These are phyloP conservation scores for Pezicula carpinea DNA, from an alignment of 2,329 filamentous ascomycete species.

Conservation along the genomic window DNA sequence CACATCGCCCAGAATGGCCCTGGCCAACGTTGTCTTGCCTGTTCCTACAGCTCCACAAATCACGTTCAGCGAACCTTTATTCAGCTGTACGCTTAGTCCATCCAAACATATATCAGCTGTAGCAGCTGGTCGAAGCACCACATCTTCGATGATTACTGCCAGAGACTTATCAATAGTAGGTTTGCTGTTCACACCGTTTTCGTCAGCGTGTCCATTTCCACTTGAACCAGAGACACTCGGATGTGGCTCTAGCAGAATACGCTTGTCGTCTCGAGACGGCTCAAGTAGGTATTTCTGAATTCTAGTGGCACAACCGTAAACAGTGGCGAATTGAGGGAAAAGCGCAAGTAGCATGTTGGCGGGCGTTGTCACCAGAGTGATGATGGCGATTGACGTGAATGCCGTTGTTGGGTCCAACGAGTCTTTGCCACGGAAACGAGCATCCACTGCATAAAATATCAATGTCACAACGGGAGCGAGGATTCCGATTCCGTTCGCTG, in stretches of 20 bases:
- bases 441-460: conserved; percentile 13
- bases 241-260: not conserved
- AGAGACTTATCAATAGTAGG: not conserved
- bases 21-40: conserved; percentile 21
- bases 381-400: conserved; percentile 17
- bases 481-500: conserved; percentile 20
- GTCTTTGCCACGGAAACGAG: conserved; percentile 3
- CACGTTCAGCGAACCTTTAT: conserved; percentile 10
- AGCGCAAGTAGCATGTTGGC: conserved; percentile 21
- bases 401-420: conserved; percentile 14
- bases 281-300: conserved; percentile 2
- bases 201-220: not conserved
- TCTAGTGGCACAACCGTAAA: not conserved
- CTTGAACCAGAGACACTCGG: not conserved
- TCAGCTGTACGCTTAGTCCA: conserved; percentile 3
- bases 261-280: conserved; percentile 2
- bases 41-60: conserved; percentile 27
- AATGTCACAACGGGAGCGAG: conserved; percentile 19
- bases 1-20: conserved; percentile 19
- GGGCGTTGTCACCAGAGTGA: conserved; percentile 18
- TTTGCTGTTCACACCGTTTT: not conserved
- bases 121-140: conserved; percentile 3
- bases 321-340: not conserved
- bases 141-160: conserved; percentile 5
- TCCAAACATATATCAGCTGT: conserved; percentile 6